Conservation (phyloP, 2,329 filamentous ascomycete species). For the Alternaria burnsii region DNA sequence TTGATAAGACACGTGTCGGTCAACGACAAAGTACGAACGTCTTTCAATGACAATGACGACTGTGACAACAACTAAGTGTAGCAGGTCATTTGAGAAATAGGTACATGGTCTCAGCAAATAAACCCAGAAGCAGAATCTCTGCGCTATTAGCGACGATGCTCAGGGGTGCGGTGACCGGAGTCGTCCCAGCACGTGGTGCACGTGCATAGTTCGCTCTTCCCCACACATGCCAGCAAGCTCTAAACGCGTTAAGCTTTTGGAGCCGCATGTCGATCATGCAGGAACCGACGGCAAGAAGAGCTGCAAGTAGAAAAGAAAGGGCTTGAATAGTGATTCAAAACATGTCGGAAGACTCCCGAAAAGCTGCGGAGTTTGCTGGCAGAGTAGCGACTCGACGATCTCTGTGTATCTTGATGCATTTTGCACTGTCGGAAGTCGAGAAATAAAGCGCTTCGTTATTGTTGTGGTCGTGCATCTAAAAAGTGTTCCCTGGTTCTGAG, state of each 20-base stretch:
- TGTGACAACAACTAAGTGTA: not conserved
- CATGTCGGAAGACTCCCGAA: constrained; percentile 40
- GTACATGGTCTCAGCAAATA: not conserved
- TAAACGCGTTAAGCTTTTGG: constrained; percentile 46
- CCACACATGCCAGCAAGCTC: constrained; percentile 42
- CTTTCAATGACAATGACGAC: not conserved
- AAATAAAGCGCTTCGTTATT: constrained; percentile 24
- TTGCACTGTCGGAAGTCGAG: constrained; percentile 12
- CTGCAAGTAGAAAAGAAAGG: constrained; percentile 23
- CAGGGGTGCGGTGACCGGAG: constrained; percentile 6
- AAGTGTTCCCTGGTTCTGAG: constrained; percentile 26
- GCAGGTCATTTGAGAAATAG: not conserved
- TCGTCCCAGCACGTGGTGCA: constrained; percentile 29
- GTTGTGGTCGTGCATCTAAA: constrained; percentile 26
- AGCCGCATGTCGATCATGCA: constrained; percentile 48
- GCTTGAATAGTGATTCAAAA: constrained; percentile 19
- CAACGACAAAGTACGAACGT: not conserved
- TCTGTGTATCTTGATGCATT: constrained; percentile 3
- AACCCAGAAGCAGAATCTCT: not conserved
- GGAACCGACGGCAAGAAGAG: constrained; percentile 40
- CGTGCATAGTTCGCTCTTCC: constrained; percentile 36
- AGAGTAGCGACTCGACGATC: constrained; percentile 3
- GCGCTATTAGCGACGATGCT: not conserved
- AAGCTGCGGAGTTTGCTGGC: constrained; percentile 26
- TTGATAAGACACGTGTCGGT: not conserved